Evolutionary conservation across 1,284 basidiomycete genomes (phyloP).

Genomic region (Puccinia novopanici): DNA sequence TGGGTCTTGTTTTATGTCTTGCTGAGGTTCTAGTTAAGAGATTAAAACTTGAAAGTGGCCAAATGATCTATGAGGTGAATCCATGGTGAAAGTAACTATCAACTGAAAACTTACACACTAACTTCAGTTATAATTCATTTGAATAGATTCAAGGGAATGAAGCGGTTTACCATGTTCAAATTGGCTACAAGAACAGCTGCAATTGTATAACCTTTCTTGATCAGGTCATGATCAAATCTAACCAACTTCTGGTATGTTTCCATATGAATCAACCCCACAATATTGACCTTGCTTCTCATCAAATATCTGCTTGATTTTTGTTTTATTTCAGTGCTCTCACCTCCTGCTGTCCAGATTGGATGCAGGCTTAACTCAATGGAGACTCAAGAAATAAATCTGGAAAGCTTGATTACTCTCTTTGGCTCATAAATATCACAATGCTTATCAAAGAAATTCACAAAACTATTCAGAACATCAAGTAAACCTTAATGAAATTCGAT

Average conservation of each 20-base stretch:
- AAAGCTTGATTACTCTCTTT: background rate
- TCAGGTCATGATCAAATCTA: background rate
- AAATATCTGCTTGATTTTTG: background rate
- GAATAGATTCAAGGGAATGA: conserved; percentile 13
- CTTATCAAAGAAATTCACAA: no score
- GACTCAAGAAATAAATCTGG: conserved; percentile 5
- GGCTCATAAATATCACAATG: no score
- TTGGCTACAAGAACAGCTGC: conserved; percentile 9
- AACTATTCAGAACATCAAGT: no score
- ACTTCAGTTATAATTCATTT: background rate
- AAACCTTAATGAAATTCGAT: no score
- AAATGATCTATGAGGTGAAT: conserved; percentile 3
- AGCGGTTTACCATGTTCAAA: conserved; percentile 7
- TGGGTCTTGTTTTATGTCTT: background rate
- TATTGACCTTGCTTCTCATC: no score
- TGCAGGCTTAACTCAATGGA: background rate
- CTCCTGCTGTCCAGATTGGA: conserved; percentile 11
- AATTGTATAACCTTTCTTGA: conserved; percentile 21
- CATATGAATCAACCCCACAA: background rate
- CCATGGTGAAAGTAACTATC: background rate
- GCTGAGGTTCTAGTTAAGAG: background rate
- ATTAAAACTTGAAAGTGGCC: background rate
- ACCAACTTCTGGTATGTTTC: background rate
- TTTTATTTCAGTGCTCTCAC: conserved; percentile 5
- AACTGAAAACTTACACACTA: background rate